These are phyloP conservation scores for Fraxinus sp. DNA, from an alignment of 305 asterid genomes.

Conservation along the genomic window DNA sequence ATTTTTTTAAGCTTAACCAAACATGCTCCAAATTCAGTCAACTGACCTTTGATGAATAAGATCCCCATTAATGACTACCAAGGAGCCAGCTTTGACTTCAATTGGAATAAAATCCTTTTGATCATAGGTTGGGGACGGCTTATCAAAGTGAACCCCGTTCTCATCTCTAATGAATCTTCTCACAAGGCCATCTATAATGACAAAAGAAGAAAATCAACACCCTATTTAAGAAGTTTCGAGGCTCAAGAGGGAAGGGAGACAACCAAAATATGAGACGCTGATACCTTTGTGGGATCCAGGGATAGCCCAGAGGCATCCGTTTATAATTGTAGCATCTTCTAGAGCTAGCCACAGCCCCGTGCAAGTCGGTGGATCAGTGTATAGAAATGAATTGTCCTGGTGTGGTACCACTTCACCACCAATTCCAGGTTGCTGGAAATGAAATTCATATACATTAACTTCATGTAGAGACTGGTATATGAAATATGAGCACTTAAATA, in stretches of 20 bases:
- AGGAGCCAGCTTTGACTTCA: conserved; percentile 73
- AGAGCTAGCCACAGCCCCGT: conserved; percentile 95
- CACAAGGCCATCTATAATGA: conserved; percentile 57
- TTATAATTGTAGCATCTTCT: conserved; percentile 70
- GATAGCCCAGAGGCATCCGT: conserved; percentile 97
- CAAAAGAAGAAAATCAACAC: neutral
- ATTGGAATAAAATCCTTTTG: conserved; percentile 61
- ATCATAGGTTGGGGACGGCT: conserved; percentile 64
- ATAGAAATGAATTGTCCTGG: conserved; percentile 85
- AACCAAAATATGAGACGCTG: neutral
- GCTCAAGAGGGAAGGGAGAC: neutral
- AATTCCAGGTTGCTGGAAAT: conserved; percentile 89
- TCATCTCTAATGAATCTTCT: conserved; percentile 75
- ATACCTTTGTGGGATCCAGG: conserved; percentile 81
- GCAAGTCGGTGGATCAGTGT: conserved; percentile 70
- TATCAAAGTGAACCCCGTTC: conserved; percentile 72
- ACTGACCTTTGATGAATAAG: conserved; percentile 75
- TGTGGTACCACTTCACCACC: conserved; percentile 96
- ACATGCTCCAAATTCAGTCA: conserved; percentile 7
- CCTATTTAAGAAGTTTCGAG: neutral
- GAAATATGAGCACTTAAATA: neutral
- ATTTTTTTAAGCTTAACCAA: neutral
- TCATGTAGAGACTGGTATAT: neutral
- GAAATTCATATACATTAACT: conserved; percentile 20
- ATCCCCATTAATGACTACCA: conserved; percentile 76